These are phyloP conservation scores for Kluyveromyces sp. DNA, from an alignment of 1,139 yeast genomes.

Conservation along the genomic window DNA sequence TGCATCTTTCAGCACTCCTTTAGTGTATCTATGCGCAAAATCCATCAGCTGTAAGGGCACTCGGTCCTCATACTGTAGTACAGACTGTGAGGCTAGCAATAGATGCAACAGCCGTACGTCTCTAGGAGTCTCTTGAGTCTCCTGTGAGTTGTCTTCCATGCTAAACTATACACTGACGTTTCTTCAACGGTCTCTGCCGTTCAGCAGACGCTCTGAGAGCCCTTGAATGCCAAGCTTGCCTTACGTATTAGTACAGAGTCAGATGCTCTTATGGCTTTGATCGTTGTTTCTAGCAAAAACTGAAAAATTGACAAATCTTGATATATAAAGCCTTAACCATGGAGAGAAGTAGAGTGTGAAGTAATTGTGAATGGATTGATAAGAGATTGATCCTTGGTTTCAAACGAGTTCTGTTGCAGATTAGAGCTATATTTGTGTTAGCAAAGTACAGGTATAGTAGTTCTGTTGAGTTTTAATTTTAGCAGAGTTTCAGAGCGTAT, in stretches of 20 bases:
- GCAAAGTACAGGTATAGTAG: too few species aligned
- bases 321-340: not conserved
- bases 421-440: too few species aligned
- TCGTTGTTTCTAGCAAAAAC: not conserved
- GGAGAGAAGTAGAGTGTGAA: not conserved
- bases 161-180: too few species aligned
- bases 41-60: slow-evolving; percentile 95
- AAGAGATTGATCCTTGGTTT: too few species aligned
- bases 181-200: not conserved
- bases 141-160: slow-evolving; percentile 9
- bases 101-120: slow-evolving; percentile 87
- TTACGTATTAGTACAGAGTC: too few species aligned
- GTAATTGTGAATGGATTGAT: too few species aligned
- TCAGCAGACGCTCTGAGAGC: too few species aligned
- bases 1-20: slow-evolving; percentile 83
- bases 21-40: slow-evolving; percentile 85
- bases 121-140: slow-evolving; percentile 49
- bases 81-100: slow-evolving; percentile 89
- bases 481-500: too few species aligned
- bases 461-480: too few species aligned
- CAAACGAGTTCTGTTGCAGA: too few species aligned
- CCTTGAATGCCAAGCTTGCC: too few species aligned
- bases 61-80: slow-evolving; percentile 86
- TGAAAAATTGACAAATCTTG: not conserved
- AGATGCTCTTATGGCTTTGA: too few species aligned